Percentiles rank a stretch among this genome's conserved stretches.
Evolutionary conservation across 306 rosid species (phyloP).

Genomic region (Nissolia schottii): DNA sequence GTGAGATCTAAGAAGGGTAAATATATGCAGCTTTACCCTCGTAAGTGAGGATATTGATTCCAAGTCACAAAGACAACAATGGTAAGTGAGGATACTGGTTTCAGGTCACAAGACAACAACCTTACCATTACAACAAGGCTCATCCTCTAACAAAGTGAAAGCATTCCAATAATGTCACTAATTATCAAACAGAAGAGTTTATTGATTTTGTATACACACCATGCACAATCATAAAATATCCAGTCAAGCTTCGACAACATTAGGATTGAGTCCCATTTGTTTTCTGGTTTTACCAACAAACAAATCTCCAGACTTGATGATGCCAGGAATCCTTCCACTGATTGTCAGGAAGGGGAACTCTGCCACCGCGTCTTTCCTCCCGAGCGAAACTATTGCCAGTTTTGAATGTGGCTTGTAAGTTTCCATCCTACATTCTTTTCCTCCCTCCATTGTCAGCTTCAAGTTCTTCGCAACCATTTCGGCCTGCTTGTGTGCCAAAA

Average conservation of each 20-base stretch:
- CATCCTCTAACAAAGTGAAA: background rate
- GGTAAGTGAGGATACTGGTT: no score
- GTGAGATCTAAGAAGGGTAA: no score
- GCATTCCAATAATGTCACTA: background rate
- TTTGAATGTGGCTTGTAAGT: slow-evolving; percentile 41
- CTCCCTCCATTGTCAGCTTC: slow-evolving; percentile 43
- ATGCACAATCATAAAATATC: background rate
- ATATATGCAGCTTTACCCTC: no score
- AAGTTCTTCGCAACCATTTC: slow-evolving; percentile 59
- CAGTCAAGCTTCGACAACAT: background rate
- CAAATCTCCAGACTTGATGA: slow-evolving; percentile 66
- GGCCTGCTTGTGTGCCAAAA: slow-evolving; percentile 69
- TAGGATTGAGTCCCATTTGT: slow-evolving; percentile 51
- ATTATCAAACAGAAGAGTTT: background rate
- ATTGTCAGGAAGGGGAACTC: slow-evolving; percentile 53
- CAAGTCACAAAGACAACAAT: no score
- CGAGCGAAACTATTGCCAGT: slow-evolving; percentile 64
- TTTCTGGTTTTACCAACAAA: slow-evolving; percentile 73
- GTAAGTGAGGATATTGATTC: no score
- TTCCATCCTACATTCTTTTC: slow-evolving; percentile 39
- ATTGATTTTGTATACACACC: slow-evolving; percentile 6
- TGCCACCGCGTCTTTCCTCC: slow-evolving; percentile 69
- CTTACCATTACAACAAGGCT: no score
- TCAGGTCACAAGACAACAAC: no score
- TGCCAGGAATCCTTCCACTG: slow-evolving; percentile 54